Evolutionary conservation across 768 basidiomycete species (phyloP).

Genomic region (Auricularia sp.): DNA sequence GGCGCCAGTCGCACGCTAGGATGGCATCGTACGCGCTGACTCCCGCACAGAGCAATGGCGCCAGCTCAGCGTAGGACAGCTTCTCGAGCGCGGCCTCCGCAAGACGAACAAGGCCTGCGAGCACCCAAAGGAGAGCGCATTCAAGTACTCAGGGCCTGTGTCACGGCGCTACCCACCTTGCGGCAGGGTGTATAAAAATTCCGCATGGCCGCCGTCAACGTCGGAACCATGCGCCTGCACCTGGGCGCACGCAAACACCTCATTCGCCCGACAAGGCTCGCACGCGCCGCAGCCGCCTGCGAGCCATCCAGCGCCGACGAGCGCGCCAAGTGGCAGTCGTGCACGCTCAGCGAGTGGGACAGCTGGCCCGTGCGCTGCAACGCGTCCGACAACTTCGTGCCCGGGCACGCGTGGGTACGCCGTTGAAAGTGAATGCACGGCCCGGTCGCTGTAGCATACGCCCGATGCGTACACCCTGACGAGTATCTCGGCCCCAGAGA

Average conservation of each 20-base stretch:
- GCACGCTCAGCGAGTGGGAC: constrained; percentile 3
- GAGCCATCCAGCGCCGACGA: constrained; percentile 24
- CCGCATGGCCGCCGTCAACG: constrained; percentile 10
- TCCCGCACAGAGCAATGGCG: constrained; percentile 27
- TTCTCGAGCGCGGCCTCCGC: constrained; percentile 13
- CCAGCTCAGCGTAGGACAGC: constrained; percentile 20
- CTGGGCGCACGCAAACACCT: constrained; percentile 17
- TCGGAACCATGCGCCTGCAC: constrained; percentile 14
- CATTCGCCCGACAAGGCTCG: constrained; percentile 16
- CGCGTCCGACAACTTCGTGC: constrained; percentile 21
- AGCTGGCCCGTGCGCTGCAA: constrained; percentile 14
- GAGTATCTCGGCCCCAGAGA: constrained; percentile 10
- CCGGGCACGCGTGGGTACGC: constrained; percentile 17
- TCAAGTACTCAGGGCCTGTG: no score
- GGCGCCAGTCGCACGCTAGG: constrained; percentile 20
- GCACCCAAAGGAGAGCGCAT: not conserved
- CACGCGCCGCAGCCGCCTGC: constrained; percentile 20
- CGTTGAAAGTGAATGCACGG: constrained; percentile 9
- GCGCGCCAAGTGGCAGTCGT: constrained; percentile 19
- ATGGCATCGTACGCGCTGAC: constrained; percentile 26
- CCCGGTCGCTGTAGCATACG: constrained; percentile 16
- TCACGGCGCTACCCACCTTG: constrained; percentile 9
- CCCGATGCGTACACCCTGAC: constrained; percentile 20
- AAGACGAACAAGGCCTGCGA: constrained; percentile 14
- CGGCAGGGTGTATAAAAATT: constrained; percentile 11